A percentile compares a stretch with the other conserved stretches of the same genome.
phyloP scores from a whole-genome alignment of 139 green algal genomes.

The Deuterostichococcus epilithicus region DNA sequence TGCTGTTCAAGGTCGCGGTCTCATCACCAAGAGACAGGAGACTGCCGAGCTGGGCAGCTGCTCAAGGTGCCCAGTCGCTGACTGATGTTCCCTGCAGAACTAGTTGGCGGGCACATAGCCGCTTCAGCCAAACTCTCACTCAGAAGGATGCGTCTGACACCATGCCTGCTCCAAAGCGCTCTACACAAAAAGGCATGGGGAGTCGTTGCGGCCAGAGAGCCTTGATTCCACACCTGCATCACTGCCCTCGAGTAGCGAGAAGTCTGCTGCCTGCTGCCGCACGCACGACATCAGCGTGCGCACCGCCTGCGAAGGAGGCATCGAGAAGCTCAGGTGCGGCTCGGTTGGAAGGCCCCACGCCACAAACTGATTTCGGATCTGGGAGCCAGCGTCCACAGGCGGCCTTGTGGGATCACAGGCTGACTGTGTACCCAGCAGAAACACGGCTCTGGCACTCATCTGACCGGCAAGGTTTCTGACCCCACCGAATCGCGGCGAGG shows the following conservation, averaged over 20 bases:
- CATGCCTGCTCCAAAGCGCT: neutral
- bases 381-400: neutral
- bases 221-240: neutral
- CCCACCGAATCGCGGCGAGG: neutral
- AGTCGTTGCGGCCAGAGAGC: neutral
- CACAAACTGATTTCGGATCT: neutral
- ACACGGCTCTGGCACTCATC: no score
- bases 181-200: neutral
- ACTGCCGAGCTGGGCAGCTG: no score
- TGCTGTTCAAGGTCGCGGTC: no score
- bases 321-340: no score
- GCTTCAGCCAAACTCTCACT: neutral
- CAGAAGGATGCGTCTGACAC: neutral
- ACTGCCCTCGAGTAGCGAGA: neutral
- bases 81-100: neutral
- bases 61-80: constrained; percentile 1
- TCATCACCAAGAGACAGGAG: no score
- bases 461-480: neutral
- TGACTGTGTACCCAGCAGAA: neutral
- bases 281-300: constrained; percentile 26
- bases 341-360: no score
- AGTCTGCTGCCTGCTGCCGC: constrained; percentile 19
- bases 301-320: constrained; percentile 2
- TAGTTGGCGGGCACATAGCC: neutral
- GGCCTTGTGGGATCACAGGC: neutral